Percentiles rank a stretch among this genome's conserved stretches.
These are phyloP conservation scores for Aspergillus melleus DNA, from an alignment of 2,329 filamentous ascomycete species.

Conservation along the genomic window DNA sequence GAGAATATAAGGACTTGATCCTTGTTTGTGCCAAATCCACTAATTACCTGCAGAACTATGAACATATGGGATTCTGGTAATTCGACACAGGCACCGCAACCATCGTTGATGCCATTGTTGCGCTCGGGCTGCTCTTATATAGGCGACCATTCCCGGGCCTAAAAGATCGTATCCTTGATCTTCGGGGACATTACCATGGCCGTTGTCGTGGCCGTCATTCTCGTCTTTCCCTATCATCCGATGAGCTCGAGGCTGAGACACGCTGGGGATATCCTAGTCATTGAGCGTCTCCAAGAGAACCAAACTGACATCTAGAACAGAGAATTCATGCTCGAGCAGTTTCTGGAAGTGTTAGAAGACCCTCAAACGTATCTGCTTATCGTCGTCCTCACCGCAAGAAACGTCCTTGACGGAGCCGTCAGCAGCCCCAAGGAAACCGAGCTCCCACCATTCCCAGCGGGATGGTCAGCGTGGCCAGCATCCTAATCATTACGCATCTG, in stretches of 20 bases:
- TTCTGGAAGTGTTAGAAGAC: conserved; percentile 47
- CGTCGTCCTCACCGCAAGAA: conserved; percentile 35
- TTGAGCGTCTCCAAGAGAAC: conserved; percentile 47
- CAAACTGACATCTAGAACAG: conserved; percentile 55
- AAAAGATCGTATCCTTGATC: conserved; percentile 53
- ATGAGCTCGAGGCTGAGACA: conserved; percentile 40
- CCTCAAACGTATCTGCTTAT: conserved; percentile 46
- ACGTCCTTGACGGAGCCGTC: conserved; percentile 45
- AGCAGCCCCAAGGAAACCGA: no score
- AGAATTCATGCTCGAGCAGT: conserved; percentile 49
- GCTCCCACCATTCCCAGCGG: no score
- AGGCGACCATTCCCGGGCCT: conserved; percentile 40
- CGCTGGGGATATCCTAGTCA: conserved; percentile 37
- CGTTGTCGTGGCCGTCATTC: conserved; percentile 38
- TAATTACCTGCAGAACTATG: conserved; percentile 48
- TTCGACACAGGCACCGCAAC: conserved; percentile 56
- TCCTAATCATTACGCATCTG: no score
- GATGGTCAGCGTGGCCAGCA: no score
- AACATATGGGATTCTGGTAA: conserved; percentile 63
- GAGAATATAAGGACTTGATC: conserved; percentile 25
- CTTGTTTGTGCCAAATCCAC: background rate
- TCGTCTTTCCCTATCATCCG: conserved; percentile 45
- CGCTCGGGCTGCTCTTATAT: conserved; percentile 57
- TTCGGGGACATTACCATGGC: conserved; percentile 46
- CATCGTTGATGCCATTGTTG: conserved; percentile 56